Evolutionary conservation across 2,329 filamentous ascomycete species (phyloP), one percentile per base, ranked within the genome.

Genomic region (Biscogniauxia sp.): DNA sequence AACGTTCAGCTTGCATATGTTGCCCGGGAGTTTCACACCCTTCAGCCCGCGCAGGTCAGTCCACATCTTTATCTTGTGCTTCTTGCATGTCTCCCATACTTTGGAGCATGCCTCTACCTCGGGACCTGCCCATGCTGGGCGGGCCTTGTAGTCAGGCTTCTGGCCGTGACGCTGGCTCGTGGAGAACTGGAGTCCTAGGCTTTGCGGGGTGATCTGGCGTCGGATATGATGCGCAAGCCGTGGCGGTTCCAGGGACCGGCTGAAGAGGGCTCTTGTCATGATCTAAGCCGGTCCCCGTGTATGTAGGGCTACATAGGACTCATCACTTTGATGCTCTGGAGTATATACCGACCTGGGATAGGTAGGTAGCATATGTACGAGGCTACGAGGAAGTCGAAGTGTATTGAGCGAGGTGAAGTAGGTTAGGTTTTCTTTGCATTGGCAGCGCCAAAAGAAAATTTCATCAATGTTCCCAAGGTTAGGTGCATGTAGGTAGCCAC

Each of bases 11-110:
- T 60, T 57, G 62, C 50, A 63, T n/a, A 55, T 54, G 32, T 70
- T 70, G 6, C 11, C 3, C 20, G 2, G n/a, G 26, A 62, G 20
- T n/a, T 52, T 66, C 41, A 56, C 2, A n/a, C 41, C 59, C 20
- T 51, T 62, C 7, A 66, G 15, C n/a, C 15, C 8, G 7, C 58
- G 54, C 45, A 68, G 11, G 9, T 32, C n/a, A 1, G 13, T 20
- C 7, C 70, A 65, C 13, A 70, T 64, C 4, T 13, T 49, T 49
- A 85, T 78, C 15, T 77, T 70, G 72, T 82, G 80, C 62, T 82
- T 74, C 62, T 79, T 79, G 70, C 54, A 68, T n/a, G 66, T 51
- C 37, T 45, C 37, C 13, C 6, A 5, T 45, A 45, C 28, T 45
- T 51, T 5, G 5, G 1, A 3, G 23, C 4, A 54, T 23, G 7